Evolutionary conservation across 2,329 filamentous ascomycete genomes (phyloP), one percentile per base, ranked within the genome.

Genomic region (Hypocreales sp.): DNA sequence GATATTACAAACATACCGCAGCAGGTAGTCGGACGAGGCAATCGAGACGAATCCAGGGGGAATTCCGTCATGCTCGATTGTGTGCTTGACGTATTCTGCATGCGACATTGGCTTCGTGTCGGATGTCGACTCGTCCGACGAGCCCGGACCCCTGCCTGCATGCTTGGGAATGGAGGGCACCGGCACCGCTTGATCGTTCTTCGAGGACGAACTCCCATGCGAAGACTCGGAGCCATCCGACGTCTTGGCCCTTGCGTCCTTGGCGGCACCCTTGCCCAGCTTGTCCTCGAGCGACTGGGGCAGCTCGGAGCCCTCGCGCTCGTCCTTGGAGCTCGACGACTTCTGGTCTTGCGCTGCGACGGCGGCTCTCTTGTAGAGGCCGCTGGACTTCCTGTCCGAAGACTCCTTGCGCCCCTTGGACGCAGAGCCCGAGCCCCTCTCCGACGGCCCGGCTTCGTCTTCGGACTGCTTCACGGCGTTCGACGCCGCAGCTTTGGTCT

Each of bases 31-130:
- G 26, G 42, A 47, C 29, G 51, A 53, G 8, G 40, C 39, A 15
- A 76, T 51, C 15, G 41, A 39, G 7, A 55, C 50, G 35, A 66
- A 72, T 6, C 72, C 70, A 1, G 56, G 53, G 4, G 62, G 63
- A 2, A 74, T 40, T 2, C 44, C 43, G 18, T 63, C 54, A 8
- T 40, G 46, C 29, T 53, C 34, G 18, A 76, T 56, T 15, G 49
- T 56, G 3, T 48, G 32, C 26, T 53, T 38, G 10, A 74, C 61
- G 30, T 50, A 74, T 36, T 75, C 65, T 27, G 61, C 44, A 35
- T 76, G 71, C 1, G 58, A 61, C 16, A 55, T 35, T 1, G 67
- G 67, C 24, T 51, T 48, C 4, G 15, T n/a, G 4, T 31, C 12
- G 8, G 30, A 13, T n/a, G 16, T 10, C 18, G 30, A 17, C 15